These are phyloP conservation scores for Caryopteris hybrid DNA, from an alignment of 305 asterid species.

Conservation along the genomic window DNA sequence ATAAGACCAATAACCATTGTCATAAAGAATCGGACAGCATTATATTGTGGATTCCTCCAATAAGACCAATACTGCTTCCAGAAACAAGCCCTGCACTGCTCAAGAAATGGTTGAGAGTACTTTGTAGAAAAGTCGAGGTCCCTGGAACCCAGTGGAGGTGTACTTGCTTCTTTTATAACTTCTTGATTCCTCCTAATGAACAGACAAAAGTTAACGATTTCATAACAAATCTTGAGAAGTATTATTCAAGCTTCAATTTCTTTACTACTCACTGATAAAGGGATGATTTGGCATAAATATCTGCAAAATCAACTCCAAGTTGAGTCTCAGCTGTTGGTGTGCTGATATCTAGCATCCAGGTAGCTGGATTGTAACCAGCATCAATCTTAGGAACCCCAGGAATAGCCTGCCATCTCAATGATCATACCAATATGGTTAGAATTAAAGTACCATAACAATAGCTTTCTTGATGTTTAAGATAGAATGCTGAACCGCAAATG, in stretches of 20 bases:
- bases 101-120: conserved; percentile 34
- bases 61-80: conserved; percentile 57
- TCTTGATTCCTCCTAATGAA: conserved; percentile 40
- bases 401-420: conserved; percentile 24
- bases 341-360: conserved; percentile 55
- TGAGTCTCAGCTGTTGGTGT: conserved; percentile 34
- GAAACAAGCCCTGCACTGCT: conserved; percentile 46
- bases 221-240: background rate
- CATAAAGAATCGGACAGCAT: conserved; percentile 37
- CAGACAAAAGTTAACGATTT: background rate
- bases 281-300: conserved; percentile 33
- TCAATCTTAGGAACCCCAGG: conserved; percentile 45
- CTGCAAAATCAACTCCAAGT: conserved; percentile 43
- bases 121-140: conserved; percentile 41
- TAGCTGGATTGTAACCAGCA: conserved; percentile 46
- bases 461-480: too few relatives aligned
- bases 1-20: conserved; percentile 29
- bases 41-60: conserved; percentile 51
- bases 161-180: conserved; percentile 36
- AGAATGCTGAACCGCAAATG: too few relatives aligned
- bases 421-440: background rate
- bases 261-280: conserved; percentile 34
- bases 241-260: background rate
- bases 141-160: conserved; percentile 35
- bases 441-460: background rate